Percentiles rank a stretch among this genome's conserved stretches.
Conservation (phyloP, 1,284 basidiomycete genomes). For the Apiotrichum siamense region DNA sequence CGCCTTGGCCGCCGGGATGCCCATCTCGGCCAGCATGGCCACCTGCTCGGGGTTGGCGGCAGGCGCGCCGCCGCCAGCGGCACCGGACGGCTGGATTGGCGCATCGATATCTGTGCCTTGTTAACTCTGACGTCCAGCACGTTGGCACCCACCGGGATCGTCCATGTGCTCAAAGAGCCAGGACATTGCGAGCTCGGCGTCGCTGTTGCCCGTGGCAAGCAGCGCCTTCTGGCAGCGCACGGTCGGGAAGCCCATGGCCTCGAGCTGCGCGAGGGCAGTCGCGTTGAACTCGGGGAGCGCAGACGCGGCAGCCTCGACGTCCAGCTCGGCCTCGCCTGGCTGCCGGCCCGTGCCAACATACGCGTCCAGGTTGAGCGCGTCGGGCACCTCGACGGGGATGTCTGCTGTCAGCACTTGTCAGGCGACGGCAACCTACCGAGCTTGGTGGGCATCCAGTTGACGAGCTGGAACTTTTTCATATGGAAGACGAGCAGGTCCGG, state of each 20-base stretch:
- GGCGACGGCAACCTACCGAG: constrained; percentile 56
- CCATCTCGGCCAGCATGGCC: constrained; percentile 79
- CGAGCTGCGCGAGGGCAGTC: constrained; percentile 65
- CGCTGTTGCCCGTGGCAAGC: constrained; percentile 74
- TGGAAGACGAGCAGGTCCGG: constrained; percentile 85
- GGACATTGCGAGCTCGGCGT: constrained; percentile 81
- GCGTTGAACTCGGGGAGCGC: constrained; percentile 57
- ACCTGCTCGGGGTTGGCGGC: constrained; percentile 67
- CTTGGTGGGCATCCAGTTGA: constrained; percentile 96
- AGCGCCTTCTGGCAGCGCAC: constrained; percentile 81
- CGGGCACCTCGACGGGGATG: constrained; percentile 71
- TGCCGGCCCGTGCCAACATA: constrained; percentile 72
- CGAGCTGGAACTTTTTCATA: constrained; percentile 89
- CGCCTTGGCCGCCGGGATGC: constrained; percentile 78
- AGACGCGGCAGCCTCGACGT: constrained; percentile 57
- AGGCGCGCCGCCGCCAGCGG: constrained; percentile 26
- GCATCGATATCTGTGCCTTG: constrained; percentile 69
- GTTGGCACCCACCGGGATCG: constrained; percentile 61
- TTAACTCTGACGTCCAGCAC: neutral
- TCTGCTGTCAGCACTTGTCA: constrained; percentile 51
- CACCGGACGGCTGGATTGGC: constrained; percentile 55
- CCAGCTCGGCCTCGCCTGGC: constrained; percentile 59
- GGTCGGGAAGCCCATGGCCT: constrained; percentile 80
- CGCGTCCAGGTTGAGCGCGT: constrained; percentile 59
- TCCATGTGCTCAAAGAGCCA: constrained; percentile 97